These are phyloP conservation scores for Aegilops tauschii DNA, from an alignment of 176 grass and related monocot species.

Conservation along the genomic window DNA sequence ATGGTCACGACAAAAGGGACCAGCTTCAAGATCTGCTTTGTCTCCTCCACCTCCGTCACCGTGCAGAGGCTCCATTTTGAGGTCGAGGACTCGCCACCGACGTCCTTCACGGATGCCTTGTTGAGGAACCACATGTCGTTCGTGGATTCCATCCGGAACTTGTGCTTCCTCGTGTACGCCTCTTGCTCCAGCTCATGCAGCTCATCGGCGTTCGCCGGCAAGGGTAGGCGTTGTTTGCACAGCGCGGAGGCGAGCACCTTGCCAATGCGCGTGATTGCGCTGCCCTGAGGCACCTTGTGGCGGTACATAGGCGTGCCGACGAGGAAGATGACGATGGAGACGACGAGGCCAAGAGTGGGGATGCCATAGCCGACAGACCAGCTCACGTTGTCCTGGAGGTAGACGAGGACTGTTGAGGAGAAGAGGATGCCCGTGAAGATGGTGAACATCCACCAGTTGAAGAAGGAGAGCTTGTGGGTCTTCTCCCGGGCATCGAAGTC, in stretches of 20 bases:
- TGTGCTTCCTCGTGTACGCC: constrained; percentile 26
- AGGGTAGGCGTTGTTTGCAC: neutral
- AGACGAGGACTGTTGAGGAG: constrained; percentile 31
- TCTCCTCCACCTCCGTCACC: constrained; percentile 55
- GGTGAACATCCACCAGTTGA: constrained; percentile 60
- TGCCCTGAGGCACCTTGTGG: constrained; percentile 54
- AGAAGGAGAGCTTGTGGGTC: constrained; percentile 40
- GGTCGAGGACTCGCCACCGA: neutral
- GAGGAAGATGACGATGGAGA: constrained; percentile 46
- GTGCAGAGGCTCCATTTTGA: constrained; percentile 38
- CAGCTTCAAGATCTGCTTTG: constrained; percentile 40
- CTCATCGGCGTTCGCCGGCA: constrained; percentile 26
- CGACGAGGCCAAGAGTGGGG: constrained; percentile 31
- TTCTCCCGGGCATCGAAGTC: constrained; percentile 25
- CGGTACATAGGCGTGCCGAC: constrained; percentile 43
- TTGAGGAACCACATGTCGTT: constrained; percentile 40
- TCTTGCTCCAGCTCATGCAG: constrained; percentile 42
- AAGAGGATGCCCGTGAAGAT: constrained; percentile 36
- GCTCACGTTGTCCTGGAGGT: constrained; percentile 53
- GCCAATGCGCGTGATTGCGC: constrained; percentile 37
- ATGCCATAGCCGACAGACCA: constrained; percentile 55
- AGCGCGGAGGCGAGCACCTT: constrained; percentile 39
- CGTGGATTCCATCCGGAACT: constrained; percentile 30
- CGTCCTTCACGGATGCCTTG: constrained; percentile 46
- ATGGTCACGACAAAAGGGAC: constrained; percentile 19